Conservation (phyloP, 352 stramenopile species). For the Thalassiosira mediterranea region DNA sequence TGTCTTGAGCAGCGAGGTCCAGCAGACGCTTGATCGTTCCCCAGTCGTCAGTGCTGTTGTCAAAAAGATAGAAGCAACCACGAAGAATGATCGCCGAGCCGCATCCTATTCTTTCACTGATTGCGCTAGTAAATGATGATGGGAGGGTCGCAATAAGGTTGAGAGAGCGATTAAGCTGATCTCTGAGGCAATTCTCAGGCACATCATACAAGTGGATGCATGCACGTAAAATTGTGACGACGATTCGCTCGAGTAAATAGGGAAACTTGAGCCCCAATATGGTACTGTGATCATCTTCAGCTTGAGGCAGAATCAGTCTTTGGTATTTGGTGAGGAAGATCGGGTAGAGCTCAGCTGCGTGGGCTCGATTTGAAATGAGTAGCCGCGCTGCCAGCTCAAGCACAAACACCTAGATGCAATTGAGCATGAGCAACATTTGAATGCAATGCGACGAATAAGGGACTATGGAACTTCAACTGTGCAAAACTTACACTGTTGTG, state of each 20-base stretch:
- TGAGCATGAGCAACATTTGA: too few relatives aligned
- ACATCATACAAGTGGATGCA: slow-evolving; percentile 76
- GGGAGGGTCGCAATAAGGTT: slow-evolving; percentile 55
- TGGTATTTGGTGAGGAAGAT: slow-evolving; percentile 74
- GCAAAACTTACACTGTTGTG: slow-evolving; percentile 71
- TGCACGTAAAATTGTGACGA: slow-evolving; percentile 73
- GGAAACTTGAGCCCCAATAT: slow-evolving; percentile 48
- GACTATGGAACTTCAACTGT: too few relatives aligned
- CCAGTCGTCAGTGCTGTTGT: slow-evolving; percentile 68
- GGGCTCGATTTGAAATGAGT: slow-evolving; percentile 64
- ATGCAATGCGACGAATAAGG: too few relatives aligned
- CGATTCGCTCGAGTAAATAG: slow-evolving; percentile 73
- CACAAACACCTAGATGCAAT: too few relatives aligned
- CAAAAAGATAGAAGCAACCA: slow-evolving; percentile 62
- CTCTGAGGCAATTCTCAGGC: slow-evolving; percentile 35
- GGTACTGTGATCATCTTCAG: slow-evolving; percentile 8
- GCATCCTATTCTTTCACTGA: slow-evolving; percentile 74
- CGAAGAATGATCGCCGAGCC: slow-evolving; percentile 76
- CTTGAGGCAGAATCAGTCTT: slow-evolving; percentile 34
- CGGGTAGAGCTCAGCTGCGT: slow-evolving; percentile 61
- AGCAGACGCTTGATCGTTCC: slow-evolving; percentile 66
- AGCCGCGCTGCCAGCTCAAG: slow-evolving; percentile 67
- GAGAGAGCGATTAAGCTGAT: slow-evolving; percentile 57
- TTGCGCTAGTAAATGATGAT: slow-evolving; percentile 53
- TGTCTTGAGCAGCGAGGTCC: slow-evolving; percentile 60